Evolutionary conservation across 345 rosid genomes (phyloP).

Genomic region (Euphorbia pulcherrima): DNA sequence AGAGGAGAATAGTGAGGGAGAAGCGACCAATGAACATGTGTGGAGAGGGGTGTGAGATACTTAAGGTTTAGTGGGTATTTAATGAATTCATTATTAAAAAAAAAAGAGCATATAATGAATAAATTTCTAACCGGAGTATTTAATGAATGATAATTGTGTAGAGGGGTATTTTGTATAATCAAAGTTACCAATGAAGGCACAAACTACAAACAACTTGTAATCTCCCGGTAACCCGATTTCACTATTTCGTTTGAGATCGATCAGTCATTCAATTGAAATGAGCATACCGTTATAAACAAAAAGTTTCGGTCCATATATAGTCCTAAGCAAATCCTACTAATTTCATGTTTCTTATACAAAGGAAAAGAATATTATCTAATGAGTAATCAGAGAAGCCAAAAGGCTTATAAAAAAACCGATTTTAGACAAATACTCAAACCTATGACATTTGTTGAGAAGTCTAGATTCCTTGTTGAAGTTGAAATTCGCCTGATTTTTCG

Average conservation of each 20-base stretch:
- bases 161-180: too few species aligned
- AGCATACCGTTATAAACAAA: neutral
- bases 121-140: too few species aligned
- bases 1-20: too few species aligned
- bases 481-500: conserved; percentile 26
- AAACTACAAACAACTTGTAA: neutral
- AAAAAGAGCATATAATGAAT: too few species aligned
- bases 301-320: neutral
- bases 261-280: neutral
- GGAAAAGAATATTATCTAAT: neutral
- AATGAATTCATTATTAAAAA: too few species aligned
- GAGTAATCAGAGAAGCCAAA: neutral
- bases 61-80: too few species aligned
- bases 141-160: too few species aligned
- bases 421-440: neutral
- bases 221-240: neutral
- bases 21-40: too few species aligned
- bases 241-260: neutral
- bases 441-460: conserved; percentile 9
- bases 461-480: conserved; percentile 17
- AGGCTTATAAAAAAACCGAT: neutral
- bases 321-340: conserved; percentile 5
- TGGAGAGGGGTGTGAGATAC: too few species aligned
- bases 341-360: conserved; percentile 4
- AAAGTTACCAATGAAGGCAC: neutral